Base-by-base conservation (phyloP, 495 filamentous ascomycete species). In the Lepraria neglecta region DNA sequence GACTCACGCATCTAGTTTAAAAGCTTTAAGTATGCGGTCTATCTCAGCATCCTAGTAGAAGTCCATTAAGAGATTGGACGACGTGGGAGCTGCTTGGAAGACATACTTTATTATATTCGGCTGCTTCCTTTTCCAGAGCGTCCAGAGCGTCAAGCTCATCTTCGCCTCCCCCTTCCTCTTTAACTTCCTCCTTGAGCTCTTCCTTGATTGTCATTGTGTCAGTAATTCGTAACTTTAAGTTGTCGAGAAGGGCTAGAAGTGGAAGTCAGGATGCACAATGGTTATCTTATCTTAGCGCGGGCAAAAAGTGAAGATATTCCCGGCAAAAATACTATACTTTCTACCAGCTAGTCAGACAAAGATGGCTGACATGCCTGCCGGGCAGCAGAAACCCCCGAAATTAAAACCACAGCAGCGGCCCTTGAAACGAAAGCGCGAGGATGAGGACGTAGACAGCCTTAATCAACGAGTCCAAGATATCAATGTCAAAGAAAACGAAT, bases 11-110 rank as follows among this genome's bases (percentile, higher is more conserved):
- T 97, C 88, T 65, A 95, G 82, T 68, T 85, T 80, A 71, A 97
- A 98, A 54, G 91, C 89, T 69, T 88, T 87, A 64, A 95, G 78
- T 68, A 98, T 97, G 51, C 92, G 89, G 69, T 91, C 89, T 70
- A 97, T 97, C 74, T 97, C 92, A 62, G 90, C 88, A 81, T 97
- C 94, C 89, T 96, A 64, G 28, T 58, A 64, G 46, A 44, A 47
- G 60, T 44, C 57, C 60, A 61, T 30, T 60, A 59, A 59, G 28
- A 33, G n/a, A 42, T 19, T 12, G 21, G 28, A 51, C 19, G 31
- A 31, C 2, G n/a, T 12, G 42, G 38, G 46, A 11, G 24, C 21
- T 42, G 30, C 14, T 24, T 43, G 58, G 27, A 42, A 43, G 35
- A 51, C 74, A 63, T 70, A 84, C 90, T 81, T 97, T 97, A 58